Percentiles rank a stretch among this genome's conserved stretches.
Conservation (phyloP, 1,284 basidiomycete species). For the Filobasidium uniguttulatum region DNA sequence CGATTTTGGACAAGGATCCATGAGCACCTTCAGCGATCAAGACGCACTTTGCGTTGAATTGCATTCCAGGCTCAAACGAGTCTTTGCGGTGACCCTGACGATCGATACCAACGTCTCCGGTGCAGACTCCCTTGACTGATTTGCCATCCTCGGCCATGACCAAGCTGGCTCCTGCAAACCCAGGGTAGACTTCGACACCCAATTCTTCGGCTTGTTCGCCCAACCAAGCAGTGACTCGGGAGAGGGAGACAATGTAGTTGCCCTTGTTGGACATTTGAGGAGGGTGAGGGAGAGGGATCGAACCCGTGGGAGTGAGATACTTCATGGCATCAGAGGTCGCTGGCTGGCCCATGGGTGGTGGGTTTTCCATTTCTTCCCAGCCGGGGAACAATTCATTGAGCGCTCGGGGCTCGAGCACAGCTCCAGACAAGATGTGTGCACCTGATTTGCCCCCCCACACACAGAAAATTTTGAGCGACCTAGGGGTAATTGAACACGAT, state of each 20-base stretch:
- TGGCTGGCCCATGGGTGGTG: slow-evolving; percentile 56
- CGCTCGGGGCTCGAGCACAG: slow-evolving; percentile 84
- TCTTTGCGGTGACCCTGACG: slow-evolving; percentile 66
- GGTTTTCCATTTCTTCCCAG: slow-evolving; percentile 53
- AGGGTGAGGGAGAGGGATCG: slow-evolving; percentile 84
- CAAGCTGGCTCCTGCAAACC: slow-evolving; percentile 79
- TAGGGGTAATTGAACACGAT: not conserved
- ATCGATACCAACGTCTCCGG: slow-evolving; percentile 90
- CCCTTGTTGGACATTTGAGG: slow-evolving; percentile 93
- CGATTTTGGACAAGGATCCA: slow-evolving; percentile 74
- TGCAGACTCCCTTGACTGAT: slow-evolving; percentile 67
- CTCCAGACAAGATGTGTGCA: slow-evolving; percentile 89
- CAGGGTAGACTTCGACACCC: slow-evolving; percentile 93
- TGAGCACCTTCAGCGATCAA: slow-evolving; percentile 95
- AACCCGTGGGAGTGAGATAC: slow-evolving; percentile 57
- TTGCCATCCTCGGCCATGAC: slow-evolving; percentile 57
- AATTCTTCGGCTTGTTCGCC: slow-evolving; percentile 67
- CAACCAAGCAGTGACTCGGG: slow-evolving; percentile 79
- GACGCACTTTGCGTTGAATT: slow-evolving; percentile 84
- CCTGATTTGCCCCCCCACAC: slow-evolving; percentile 42
- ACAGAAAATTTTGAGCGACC: not conserved
- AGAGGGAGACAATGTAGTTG: slow-evolving; percentile 88
- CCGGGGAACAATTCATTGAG: slow-evolving; percentile 82
- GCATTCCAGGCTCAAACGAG: slow-evolving; percentile 91
- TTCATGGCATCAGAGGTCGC: slow-evolving; percentile 76